Evolutionary conservation across 106 monocot species (phyloP).

Genomic region (Xerophyta viscosa): DNA sequence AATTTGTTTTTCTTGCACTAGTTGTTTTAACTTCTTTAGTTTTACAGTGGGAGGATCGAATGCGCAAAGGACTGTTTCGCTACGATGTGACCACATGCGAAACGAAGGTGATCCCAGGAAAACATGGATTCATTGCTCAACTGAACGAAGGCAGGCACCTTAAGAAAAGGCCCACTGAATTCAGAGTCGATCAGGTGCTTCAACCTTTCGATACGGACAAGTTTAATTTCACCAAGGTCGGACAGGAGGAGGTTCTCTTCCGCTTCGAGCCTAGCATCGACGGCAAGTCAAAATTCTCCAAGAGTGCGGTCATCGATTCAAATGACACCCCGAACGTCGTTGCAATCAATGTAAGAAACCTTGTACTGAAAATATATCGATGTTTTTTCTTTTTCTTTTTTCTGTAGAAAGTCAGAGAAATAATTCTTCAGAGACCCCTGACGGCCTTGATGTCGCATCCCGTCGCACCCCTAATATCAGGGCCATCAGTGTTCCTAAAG

Average conservation of each 20-base stretch:
- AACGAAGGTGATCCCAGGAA: conserved; percentile 71
- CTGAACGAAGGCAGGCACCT: conserved; percentile 67
- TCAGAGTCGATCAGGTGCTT: conserved; percentile 56
- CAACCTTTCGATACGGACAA: conserved; percentile 55
- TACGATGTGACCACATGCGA: conserved; percentile 78
- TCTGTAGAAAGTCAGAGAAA: too few relatives aligned
- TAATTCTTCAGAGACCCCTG: too few relatives aligned
- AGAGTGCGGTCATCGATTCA: conserved; percentile 21
- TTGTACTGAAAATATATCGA: too few relatives aligned
- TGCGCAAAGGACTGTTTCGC: conserved; percentile 58
- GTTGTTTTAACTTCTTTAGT: too few relatives aligned
- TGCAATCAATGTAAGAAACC: conserved; percentile 63
- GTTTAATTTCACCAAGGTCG: conserved; percentile 82
- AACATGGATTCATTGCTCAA: conserved; percentile 56
- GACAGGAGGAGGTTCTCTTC: conserved; percentile 71
- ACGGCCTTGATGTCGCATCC: too few relatives aligned
- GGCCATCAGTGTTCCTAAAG: too few relatives aligned
- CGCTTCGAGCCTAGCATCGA: conserved; percentile 37
- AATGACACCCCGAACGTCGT: conserved; percentile 36
- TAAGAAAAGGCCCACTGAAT: conserved; percentile 73
- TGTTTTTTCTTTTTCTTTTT: too few relatives aligned
- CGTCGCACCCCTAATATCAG: too few relatives aligned
- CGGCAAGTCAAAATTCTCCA: conserved; percentile 20
- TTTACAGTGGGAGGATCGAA: conserved; percentile 83
- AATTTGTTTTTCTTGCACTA: too few relatives aligned